phyloP scores from a whole-genome alignment of 2,329 filamentous ascomycete species.

The Pseudogymnoascus destructans region DNA sequence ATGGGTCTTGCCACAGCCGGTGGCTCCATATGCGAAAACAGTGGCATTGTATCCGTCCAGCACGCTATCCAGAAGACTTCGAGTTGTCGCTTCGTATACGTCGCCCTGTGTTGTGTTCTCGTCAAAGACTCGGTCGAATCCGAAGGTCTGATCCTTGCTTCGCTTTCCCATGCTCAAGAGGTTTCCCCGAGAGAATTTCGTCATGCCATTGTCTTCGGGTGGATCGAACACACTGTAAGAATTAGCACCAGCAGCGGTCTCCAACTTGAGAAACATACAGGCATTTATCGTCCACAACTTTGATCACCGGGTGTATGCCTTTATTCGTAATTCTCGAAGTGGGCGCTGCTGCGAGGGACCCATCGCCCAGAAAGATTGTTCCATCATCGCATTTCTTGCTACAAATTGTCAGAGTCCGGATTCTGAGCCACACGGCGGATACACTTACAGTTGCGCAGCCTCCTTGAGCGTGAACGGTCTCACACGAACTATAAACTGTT shows the following conservation, averaged over 20 bases:
- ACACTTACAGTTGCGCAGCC: constrained; percentile 68
- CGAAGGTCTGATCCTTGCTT: constrained; percentile 95
- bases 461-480: constrained; percentile 75
- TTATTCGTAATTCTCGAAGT: constrained; percentile 74
- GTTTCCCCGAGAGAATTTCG: constrained; percentile 72
- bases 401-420: constrained; percentile 15
- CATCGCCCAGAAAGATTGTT: constrained; percentile 89
- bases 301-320: constrained; percentile 82
- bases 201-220: constrained; percentile 84
- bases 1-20: constrained; percentile 95
- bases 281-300: constrained; percentile 91
- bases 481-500: constrained; percentile 43
- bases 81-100: constrained; percentile 89
- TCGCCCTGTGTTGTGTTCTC: constrained; percentile 85
- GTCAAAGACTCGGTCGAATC: constrained; percentile 93
- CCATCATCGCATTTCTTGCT: constrained; percentile 57
- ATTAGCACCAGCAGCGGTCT: constrained; percentile 4
- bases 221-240: constrained; percentile 77
- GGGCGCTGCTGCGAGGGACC: constrained; percentile 77
- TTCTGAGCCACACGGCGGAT: neutral
- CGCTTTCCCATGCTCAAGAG: constrained; percentile 70
- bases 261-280: constrained; percentile 49
- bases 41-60: constrained; percentile 97
- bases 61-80: constrained; percentile 80
- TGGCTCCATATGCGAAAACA: constrained; percentile 95